phyloP scores from a whole-genome alignment of 2,329 filamentous ascomycete genomes.

The Lasiodiplodia citricola region DNA sequence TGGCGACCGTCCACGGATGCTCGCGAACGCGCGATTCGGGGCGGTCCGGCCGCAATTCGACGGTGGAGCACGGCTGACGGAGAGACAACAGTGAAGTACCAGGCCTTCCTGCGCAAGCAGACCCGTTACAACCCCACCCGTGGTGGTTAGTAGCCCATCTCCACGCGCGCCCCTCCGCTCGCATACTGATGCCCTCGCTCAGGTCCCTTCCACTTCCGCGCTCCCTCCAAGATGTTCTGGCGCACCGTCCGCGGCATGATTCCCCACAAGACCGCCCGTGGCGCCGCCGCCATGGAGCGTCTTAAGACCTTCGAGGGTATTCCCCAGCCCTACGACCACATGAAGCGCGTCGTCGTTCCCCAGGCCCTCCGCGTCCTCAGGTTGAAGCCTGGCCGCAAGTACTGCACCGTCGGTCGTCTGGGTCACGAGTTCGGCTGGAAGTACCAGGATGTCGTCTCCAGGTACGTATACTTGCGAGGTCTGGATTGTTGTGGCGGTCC shows the following conservation, averaged over 20 bases:
- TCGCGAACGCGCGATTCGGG: neutral
- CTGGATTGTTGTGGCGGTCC: neutral
- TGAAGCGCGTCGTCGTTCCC: conserved; percentile 99
- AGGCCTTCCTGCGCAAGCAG: conserved; percentile 99
- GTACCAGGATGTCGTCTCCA: conserved; percentile 98
- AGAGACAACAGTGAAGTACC: conserved; percentile 89
- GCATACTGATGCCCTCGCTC: conserved; percentile 36
- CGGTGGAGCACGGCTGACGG: conserved; percentile 54
- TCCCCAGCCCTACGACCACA: conserved; percentile 98
- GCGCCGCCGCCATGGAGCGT: conserved; percentile 94
- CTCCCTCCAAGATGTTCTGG: conserved; percentile 99
- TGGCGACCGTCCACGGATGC: conserved; percentile 1
- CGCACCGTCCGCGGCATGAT: conserved; percentile 99
- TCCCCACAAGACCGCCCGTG: conserved; percentile 99
- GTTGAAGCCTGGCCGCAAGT: conserved; percentile 99
- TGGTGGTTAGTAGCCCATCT: conserved; percentile 72
- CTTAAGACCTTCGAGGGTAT: conserved; percentile 99
- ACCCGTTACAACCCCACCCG: conserved; percentile 99
- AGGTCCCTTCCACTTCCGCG: conserved; percentile 99
- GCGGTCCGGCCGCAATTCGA: conserved; percentile 13
- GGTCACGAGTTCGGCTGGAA: conserved; percentile 99
- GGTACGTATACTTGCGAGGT: conserved; percentile 66
- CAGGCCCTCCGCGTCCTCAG: conserved; percentile 96
- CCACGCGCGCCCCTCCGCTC: conserved; percentile 14
- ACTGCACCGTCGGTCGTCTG: conserved; percentile 98